Base-by-base conservation (phyloP, 805 yeast genomes). In the Candida pseudoglaebosa region DNA sequence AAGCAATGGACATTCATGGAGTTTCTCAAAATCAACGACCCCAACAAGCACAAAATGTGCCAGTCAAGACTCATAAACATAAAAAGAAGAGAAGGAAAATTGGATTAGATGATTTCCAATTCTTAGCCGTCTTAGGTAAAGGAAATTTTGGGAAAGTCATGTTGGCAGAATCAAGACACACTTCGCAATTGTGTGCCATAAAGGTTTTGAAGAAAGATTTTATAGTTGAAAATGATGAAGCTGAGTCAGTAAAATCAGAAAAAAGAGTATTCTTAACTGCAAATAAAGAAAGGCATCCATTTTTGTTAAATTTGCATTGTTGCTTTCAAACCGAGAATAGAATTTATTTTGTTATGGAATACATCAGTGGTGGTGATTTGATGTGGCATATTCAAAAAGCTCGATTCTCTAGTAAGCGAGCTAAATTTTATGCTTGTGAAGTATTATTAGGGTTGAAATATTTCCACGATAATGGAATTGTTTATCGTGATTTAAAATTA, bases 381-480 rank as follows among this genome's bases (percentile, higher is more conserved):
- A 93, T 93, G 99, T 90, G 96, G 95, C 99, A 93, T 60, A 95
- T 93, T 53, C 99, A 93, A 63, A 87, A 88, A 54, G 84, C 85
- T 43, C 76, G 91, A 53, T 84, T 93, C 55, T 81, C 96, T 2
- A 83, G 90, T 13, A 79, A 84, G 48, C 76, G 97, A 50, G 99
- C 99, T 7, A 95, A 93, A 62, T 93, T 90, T 57, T 93, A 93
- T 61, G 98, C 99, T 2, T 95, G 97, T 28, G 99, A 93, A 61
- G 97, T 93, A 2, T 70, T 91, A 46, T 66, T 93, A 39, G 98
- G 95, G 0, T 71, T 93, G 58, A 85, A 91, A 58, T 87, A 87
- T 57, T 83, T 93, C 70, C 99, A 93, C 62, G 96, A 89, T 44
- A 85, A 87, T 53, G 98, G 96, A 29, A 95, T 93, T 37, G 85